Evolutionary conservation across 495 filamentous ascomycete genomes (phyloP).

Genomic region (Stereocaulon alpinum): DNA sequence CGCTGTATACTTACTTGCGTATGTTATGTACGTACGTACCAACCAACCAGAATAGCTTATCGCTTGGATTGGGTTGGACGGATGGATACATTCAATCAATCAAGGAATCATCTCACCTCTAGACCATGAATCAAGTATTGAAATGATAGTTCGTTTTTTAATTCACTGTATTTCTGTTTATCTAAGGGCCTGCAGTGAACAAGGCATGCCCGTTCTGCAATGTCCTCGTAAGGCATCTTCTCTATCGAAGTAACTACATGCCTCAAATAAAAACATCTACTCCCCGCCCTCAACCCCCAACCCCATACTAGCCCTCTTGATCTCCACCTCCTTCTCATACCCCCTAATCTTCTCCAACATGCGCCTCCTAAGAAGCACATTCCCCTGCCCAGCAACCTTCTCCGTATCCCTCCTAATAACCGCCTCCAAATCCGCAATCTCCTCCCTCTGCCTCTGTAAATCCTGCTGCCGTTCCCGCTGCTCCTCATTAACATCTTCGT

Average conservation of each 20-base stretch:
- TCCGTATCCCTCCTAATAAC: conserved; percentile 37
- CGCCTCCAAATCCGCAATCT: conserved; percentile 39
- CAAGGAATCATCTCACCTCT: conserved; percentile 13
- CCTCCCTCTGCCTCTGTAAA: conserved; percentile 40
- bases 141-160: not conserved
- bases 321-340: conserved; percentile 37
- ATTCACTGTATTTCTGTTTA: too few species aligned
- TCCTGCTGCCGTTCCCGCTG: conserved; percentile 42
- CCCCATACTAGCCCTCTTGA: conserved; percentile 42
- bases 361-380: conserved; percentile 41
- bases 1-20: conserved; percentile 4
- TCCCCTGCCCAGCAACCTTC: conserved; percentile 34
- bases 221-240: too few species aligned
- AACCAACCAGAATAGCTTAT: not conserved
- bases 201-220: too few species aligned
- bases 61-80: too few species aligned
- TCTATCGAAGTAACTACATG: too few species aligned
- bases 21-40: too few species aligned
- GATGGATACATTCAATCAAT: conserved; percentile 8
- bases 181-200: too few species aligned
- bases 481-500: conserved; percentile 51
- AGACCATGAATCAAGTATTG: not conserved
- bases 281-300: conserved; percentile 27
- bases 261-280: too few species aligned
- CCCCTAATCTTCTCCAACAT: conserved; percentile 38